Base-by-base conservation (phyloP, 306 rosid genomes). In the Bauhinia variegata region DNA sequence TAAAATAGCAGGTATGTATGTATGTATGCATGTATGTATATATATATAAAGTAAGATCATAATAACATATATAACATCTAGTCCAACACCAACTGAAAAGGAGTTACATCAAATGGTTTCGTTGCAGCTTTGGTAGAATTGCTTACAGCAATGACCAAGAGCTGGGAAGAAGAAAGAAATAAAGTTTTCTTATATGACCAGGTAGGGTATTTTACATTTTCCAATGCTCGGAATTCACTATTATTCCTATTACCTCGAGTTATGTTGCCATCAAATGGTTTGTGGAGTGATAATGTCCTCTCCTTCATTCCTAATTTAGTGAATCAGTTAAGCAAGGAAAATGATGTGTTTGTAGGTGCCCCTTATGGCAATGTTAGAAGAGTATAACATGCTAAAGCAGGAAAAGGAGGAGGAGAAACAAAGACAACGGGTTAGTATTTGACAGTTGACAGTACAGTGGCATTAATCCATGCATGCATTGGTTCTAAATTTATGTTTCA, bases 1-100 rank as follows among this genome's bases (percentile, higher is more conserved):
- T 81, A 95, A 84, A 88, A 90, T 88, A 71, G 92, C 99, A 85
- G 97, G 99, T 90, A 80, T n/a, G n/a, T n/a, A n/a, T n/a, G n/a
- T n/a, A n/a, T n/a, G n/a, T n/a, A n/a, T n/a, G n/a, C n/a, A n/a
- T n/a, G n/a, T n/a, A n/a, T n/a, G n/a, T n/a, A n/a, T n/a, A n/a
- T n/a, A n/a, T n/a, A n/a, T 54, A n/a, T 34, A 10, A 39, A 38
- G 52, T 11, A 58, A 73, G 60, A 73, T 50, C 47, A 69, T 67
- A 56, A 60, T 50, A 31, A 68, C 14, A 68, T 48, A 6, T 33
- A 63, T n/a, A n/a, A n/a, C n/a, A 46, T 54, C 68, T 58, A 61
- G 61, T 76, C 47, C 47, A 55, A n/a, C n/a, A n/a, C n/a, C n/a
- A n/a, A 64, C 19, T 31, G 19, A 71, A 38, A 51, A 67, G 51